phyloP scores from a whole-genome alignment of 257 asterid species.

The Fraxinus excelsior region DNA sequence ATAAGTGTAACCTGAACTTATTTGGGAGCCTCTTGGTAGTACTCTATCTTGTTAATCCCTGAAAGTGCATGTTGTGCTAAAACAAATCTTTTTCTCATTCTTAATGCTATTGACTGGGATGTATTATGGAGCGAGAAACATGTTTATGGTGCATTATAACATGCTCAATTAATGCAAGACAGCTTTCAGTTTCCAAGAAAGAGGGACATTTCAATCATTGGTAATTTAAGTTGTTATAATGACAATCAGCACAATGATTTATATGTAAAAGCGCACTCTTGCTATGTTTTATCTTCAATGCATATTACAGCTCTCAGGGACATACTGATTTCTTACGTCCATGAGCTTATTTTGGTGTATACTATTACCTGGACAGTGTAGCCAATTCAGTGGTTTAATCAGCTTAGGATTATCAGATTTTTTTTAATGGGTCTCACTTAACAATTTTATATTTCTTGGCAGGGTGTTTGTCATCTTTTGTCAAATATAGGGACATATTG shows the following conservation, averaged over 20 bases:
- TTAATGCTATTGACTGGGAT: not conserved
- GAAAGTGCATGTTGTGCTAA: not conserved
- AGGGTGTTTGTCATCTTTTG: conserved; percentile 87
- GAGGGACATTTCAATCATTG: not conserved
- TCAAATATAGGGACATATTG: conserved; percentile 69
- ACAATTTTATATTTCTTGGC: conserved; percentile 33
- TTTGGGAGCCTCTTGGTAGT: not conserved
- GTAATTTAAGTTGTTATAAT: not conserved
- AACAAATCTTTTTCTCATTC: not conserved
- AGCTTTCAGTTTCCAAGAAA: not conserved
- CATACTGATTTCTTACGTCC: not conserved
- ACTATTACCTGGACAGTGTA: not conserved
- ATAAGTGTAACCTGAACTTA: not conserved
- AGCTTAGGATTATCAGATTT: conserved; percentile 1
- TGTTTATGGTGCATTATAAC: not conserved
- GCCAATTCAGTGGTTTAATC: not conserved
- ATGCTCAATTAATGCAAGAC: not conserved
- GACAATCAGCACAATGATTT: not conserved
- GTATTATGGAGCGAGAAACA: not conserved
- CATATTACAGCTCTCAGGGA: not conserved
- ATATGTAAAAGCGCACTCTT: not conserved
- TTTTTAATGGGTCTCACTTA: conserved; percentile 17
- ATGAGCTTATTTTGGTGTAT: not conserved
- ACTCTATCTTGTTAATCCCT: not conserved
- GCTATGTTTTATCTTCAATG: not conserved